phyloP scores from a whole-genome alignment of 2,329 filamentous ascomycete genomes.

The Metarhizium brunneum region DNA sequence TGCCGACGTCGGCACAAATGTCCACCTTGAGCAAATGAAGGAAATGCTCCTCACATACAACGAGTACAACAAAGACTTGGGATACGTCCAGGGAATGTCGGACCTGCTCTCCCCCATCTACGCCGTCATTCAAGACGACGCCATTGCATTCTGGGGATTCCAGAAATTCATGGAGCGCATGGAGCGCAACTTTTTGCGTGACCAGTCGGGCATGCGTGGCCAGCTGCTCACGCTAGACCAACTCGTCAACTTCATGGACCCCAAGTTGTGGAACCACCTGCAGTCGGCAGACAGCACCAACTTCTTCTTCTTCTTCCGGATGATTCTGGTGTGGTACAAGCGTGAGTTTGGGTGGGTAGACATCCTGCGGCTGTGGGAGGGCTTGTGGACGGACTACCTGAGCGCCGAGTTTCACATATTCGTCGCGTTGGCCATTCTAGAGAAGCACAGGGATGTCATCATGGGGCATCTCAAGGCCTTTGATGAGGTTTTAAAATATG shows the following conservation, averaged over 20 bases:
- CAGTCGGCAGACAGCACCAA: constrained; percentile 90
- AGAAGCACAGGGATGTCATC: constrained; percentile 93
- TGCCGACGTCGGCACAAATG: constrained; percentile 85
- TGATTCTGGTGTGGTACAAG: constrained; percentile 98
- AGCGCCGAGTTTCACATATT: constrained; percentile 92
- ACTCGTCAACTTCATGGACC: constrained; percentile 93
- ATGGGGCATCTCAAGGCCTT: constrained; percentile 92
- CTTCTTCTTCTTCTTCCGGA: constrained; percentile 99
- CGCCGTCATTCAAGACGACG: constrained; percentile 94
- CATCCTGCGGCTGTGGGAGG: constrained; percentile 82
- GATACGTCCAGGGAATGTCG: constrained; percentile 98
- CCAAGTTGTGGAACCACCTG: constrained; percentile 83
- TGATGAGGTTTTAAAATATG: constrained; percentile 94
- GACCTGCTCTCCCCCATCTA: constrained; percentile 94
- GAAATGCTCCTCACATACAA: constrained; percentile 99
- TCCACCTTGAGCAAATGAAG: constrained; percentile 97
- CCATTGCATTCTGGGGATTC: constrained; percentile 94
- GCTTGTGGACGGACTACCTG: constrained; percentile 85
- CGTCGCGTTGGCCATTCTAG: constrained; percentile 83
- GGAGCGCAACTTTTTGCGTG: constrained; percentile 92
- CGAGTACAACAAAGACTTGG: constrained; percentile 90
- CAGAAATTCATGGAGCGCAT: constrained; percentile 95
- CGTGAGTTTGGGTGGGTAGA: constrained; percentile 89
- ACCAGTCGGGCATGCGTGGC: constrained; percentile 91
- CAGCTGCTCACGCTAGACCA: constrained; percentile 90